Evolutionary conservation across 164 flowering plant species (phyloP).

Genomic region (Sextonia rubra): DNA sequence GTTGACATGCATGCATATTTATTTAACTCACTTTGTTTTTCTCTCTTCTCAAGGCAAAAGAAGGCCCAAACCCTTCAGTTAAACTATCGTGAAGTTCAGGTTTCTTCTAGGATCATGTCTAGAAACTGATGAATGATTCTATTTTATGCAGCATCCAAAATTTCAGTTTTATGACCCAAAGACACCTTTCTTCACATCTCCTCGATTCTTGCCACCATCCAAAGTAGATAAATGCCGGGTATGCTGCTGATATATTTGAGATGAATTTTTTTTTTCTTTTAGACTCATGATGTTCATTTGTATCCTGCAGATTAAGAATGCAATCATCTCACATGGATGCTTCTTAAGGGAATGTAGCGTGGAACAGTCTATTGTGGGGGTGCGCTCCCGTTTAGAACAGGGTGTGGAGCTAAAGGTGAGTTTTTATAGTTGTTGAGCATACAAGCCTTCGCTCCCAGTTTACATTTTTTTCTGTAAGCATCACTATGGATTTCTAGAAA

Average conservation of each 20-base stretch:
- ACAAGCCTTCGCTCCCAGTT: neutral
- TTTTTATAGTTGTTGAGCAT: neutral
- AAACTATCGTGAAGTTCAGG: neutral
- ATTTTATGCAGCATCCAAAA: constrained; percentile 58
- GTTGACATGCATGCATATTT: neutral
- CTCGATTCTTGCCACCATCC: constrained; percentile 86
- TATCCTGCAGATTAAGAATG: constrained; percentile 62
- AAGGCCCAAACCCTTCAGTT: too few relatives aligned
- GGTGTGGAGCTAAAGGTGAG: constrained; percentile 77
- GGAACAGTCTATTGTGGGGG: constrained; percentile 77
- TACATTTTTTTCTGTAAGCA: neutral
- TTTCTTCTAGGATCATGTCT: neutral
- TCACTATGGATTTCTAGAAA: neutral
- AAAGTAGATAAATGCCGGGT: constrained; percentile 92
- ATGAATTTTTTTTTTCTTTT: constrained; percentile 1
- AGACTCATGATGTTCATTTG: constrained; percentile 14
- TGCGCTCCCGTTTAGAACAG: constrained; percentile 80
- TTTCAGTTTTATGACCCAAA: constrained; percentile 81
- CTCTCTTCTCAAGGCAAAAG: neutral
- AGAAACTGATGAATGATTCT: neutral
- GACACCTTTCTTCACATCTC: constrained; percentile 93
- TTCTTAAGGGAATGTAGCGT: constrained; percentile 83
- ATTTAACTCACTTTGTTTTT: neutral
- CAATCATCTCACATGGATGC: constrained; percentile 95
- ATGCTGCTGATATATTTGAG: constrained; percentile 15